phyloP scores from a whole-genome alignment of 352 stramenopile species.

The Thalassiosira exigua region DNA sequence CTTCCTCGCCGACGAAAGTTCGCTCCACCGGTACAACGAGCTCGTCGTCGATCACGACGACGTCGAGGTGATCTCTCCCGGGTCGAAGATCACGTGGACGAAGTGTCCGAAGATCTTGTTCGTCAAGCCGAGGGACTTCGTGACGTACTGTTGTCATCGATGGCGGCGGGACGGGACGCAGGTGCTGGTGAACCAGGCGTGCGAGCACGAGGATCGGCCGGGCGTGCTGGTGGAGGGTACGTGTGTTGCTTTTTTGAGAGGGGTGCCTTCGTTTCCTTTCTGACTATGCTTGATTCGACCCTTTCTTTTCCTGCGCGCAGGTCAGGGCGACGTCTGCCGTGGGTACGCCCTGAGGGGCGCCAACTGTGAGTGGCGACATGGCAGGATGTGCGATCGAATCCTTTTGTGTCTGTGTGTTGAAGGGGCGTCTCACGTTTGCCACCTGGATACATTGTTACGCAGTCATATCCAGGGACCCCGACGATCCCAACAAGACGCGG shows the following conservation, averaged over 20 bases:
- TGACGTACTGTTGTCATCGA: constrained; percentile 82
- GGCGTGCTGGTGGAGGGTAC: constrained; percentile 60
- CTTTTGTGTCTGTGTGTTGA: no score
- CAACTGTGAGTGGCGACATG: constrained; percentile 65
- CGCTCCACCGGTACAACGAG: constrained; percentile 77
- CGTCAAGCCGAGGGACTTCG: constrained; percentile 79
- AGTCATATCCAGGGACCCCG: constrained; percentile 70
- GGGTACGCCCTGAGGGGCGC: constrained; percentile 78
- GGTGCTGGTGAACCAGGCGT: constrained; percentile 84
- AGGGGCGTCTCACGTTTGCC: not conserved
- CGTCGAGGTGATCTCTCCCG: constrained; percentile 76
- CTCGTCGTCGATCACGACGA: constrained; percentile 73
- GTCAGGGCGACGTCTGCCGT: constrained; percentile 61
- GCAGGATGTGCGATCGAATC: not conserved
- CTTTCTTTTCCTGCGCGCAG: no score
- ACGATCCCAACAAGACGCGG: constrained; percentile 78
- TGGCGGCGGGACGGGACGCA: constrained; percentile 77
- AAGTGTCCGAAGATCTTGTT: constrained; percentile 81
- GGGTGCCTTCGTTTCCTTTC: no score
- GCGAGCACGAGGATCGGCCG: constrained; percentile 69
- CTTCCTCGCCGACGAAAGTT: constrained; percentile 70
- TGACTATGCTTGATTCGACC: no score
- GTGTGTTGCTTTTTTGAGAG: no score
- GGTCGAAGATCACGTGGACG: constrained; percentile 79
- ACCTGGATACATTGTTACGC: constrained; percentile 4